A percentile compares a stretch with the other conserved stretches of the same genome.
phyloP scores from a whole-genome alignment of 768 basidiomycete genomes.

The Coprinopsis sp. region DNA sequence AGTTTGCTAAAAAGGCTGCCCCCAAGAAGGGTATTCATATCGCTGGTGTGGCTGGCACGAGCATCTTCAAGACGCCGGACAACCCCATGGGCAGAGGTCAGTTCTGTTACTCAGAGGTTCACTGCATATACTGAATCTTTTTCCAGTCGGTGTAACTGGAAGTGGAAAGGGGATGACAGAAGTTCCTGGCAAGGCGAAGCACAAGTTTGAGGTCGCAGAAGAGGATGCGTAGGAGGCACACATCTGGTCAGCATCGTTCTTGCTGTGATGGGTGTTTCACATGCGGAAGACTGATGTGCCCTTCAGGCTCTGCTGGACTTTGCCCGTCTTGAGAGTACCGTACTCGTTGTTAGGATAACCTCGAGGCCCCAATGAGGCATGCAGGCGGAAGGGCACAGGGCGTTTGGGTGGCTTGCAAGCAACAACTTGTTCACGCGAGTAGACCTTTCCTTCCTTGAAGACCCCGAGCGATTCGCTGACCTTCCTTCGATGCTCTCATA shows the following conservation, averaged over 20 bases:
- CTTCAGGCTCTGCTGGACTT: no score
- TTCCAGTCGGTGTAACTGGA: conserved; percentile 82
- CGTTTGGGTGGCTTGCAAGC: background rate
- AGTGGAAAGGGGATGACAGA: conserved; percentile 89
- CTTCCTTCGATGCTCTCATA: background rate
- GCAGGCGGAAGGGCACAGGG: background rate
- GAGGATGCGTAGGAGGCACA: conserved; percentile 34
- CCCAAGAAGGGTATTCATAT: conserved; percentile 90
- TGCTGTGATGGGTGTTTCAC: no score
- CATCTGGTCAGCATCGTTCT: background rate
- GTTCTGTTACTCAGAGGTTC: conserved; percentile 21
- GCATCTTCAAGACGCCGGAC: conserved; percentile 93
- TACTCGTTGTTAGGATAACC: no score
- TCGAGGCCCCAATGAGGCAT: no score
- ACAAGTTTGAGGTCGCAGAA: conserved; percentile 60
- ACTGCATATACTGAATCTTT: conserved; percentile 10
- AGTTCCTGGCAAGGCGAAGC: conserved; percentile 60
- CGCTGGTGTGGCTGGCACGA: conserved; percentile 82
- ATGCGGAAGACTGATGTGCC: no score
- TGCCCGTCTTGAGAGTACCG: no score
- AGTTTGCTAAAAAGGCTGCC: conserved; percentile 93
- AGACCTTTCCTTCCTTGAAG: background rate
- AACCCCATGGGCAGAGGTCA: conserved; percentile 83
- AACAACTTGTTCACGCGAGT: background rate
- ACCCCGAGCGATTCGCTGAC: background rate